A percentile compares a stretch with the other conserved stretches of the same genome.
phyloP scores from a whole-genome alignment of 176 grass and related monocot genomes.

The Musa acuminata region DNA sequence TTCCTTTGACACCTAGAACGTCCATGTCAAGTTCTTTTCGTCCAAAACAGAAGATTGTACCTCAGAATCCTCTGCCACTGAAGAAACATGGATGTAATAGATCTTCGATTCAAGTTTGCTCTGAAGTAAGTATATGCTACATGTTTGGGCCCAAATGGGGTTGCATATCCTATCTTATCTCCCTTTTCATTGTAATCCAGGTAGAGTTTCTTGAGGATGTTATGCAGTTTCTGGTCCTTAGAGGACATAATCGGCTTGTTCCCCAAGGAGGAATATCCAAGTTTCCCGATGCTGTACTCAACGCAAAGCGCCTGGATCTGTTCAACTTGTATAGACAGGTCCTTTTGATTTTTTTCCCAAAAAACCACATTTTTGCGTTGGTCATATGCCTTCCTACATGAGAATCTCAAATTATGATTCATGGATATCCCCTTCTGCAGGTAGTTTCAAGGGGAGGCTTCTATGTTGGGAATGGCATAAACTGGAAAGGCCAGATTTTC shows the following conservation, averaged over 20 bases:
- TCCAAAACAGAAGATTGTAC: slow-evolving; percentile 12
- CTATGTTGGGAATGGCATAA: slow-evolving; percentile 82
- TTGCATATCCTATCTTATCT: background rate
- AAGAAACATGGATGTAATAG: slow-evolving; percentile 61
- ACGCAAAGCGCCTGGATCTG: slow-evolving; percentile 67
- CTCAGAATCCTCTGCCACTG: slow-evolving; percentile 58
- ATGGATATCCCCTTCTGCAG: slow-evolving; percentile 12
- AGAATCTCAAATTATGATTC: background rate
- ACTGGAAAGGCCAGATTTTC: slow-evolving; percentile 87
- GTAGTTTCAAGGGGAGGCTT: slow-evolving; percentile 78
- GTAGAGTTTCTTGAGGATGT: slow-evolving; percentile 75
- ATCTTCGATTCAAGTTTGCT: slow-evolving; percentile 34
- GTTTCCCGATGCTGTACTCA: slow-evolving; percentile 65
- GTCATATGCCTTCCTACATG: background rate
- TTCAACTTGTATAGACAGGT: slow-evolving; percentile 86
- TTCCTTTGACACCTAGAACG: slow-evolving; percentile 30
- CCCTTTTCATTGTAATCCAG: slow-evolving; percentile 17
- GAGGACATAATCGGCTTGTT: slow-evolving; percentile 48
- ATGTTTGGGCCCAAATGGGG: background rate
- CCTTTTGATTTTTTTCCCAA: background rate
- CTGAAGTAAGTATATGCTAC: slow-evolving; percentile 31
- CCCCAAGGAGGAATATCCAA: slow-evolving; percentile 56
- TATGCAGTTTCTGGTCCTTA: slow-evolving; percentile 54
- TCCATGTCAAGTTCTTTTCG: slow-evolving; percentile 14
- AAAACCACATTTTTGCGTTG: background rate